Base-by-base conservation (phyloP, 495 filamentous ascomycete genomes). In the Diplogelasinospora grovesii region DNA sequence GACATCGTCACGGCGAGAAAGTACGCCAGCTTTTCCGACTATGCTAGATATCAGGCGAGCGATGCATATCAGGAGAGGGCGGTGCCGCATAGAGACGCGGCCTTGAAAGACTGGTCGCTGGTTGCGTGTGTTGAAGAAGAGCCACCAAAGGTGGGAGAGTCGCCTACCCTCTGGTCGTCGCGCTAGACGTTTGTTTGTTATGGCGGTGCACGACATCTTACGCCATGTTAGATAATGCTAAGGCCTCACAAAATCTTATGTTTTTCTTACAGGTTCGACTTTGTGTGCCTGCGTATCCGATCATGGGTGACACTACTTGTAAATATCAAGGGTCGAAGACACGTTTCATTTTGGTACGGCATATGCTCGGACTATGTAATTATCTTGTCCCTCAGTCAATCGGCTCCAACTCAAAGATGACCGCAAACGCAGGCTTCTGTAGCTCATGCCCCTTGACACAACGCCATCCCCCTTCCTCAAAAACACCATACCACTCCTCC, bases 381-480 rank as follows among this genome's bases (percentile, higher is more conserved):
- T n/a, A 29, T 29, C 3, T 3, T 11, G 27, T 29, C 3, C 4
- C 15, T 10, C 9, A 29, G 10, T 10, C 27, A 29, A 29, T 29
- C 3, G 27, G 27, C 27, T 29, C 27, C 27, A 29, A 14, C 27
- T 29, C 27, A 10, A 29, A 29, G 9, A 29, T 29, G 27, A 14
- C 27, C 27, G 27, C 27, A 29, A 29, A 29, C n/a, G 27, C 27
- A 10, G 27, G 27, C 27, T 29, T 10, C 27, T 29, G 11, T 3
- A 29, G 27, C 27, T 29, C 27, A 29, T n/a, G n/a, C n/a, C n/a
- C n/a, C 34, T 23, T 36, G 18, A 18, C 19, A 13, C 34, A 36
- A 8, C 34, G 18, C 34, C 34, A 36, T 19, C 34, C 34, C 19
- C 34, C 34, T 22, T 36, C 34, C 34, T 36, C 34, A 4, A 36